Percentiles rank a stretch among this genome's conserved stretches.
Conservation (phyloP, 1,284 basidiomycete genomes). For the Porodaedalea pini region DNA sequence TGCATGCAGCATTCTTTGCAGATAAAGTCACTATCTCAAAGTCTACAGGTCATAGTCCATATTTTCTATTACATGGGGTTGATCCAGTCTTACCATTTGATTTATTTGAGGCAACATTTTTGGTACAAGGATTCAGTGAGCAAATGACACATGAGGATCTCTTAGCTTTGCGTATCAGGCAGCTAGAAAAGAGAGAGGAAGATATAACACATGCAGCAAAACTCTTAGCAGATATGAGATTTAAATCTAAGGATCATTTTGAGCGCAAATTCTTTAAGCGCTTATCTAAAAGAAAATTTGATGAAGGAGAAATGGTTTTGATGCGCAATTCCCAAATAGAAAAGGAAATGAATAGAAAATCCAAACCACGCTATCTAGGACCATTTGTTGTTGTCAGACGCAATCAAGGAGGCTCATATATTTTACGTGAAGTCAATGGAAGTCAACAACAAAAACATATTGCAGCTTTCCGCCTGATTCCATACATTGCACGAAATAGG, state of each 20-base stretch:
- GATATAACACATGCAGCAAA: no score
- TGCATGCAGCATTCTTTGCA: no score
- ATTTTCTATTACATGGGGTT: conserved; percentile 23
- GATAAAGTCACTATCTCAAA: conserved; percentile 28
- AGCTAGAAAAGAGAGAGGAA: no score
- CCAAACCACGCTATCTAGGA: conserved; percentile 29
- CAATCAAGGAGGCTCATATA: conserved; percentile 31
- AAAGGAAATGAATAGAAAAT: conserved; percentile 28
- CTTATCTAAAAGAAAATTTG: not conserved
- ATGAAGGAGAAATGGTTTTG: conserved; percentile 28
- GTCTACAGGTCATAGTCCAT: conserved; percentile 25
- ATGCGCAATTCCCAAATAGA: conserved; percentile 30
- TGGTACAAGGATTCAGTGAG: no score
- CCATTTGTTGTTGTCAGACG: conserved; percentile 31
- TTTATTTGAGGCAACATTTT: conserved; percentile 22
- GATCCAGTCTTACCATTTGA: conserved; percentile 26
- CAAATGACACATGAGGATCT: no score
- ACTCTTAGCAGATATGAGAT: no score
- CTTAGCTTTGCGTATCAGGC: no score
- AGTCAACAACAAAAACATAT: no score
- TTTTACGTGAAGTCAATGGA: conserved; percentile 13
- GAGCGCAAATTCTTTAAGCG: not conserved
- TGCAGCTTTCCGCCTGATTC: no score
- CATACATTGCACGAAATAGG: no score
- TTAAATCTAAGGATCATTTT: no score